These are phyloP conservation scores for Sedum album DNA, from an alignment of 164 flowering plant genomes.

Conservation along the genomic window DNA sequence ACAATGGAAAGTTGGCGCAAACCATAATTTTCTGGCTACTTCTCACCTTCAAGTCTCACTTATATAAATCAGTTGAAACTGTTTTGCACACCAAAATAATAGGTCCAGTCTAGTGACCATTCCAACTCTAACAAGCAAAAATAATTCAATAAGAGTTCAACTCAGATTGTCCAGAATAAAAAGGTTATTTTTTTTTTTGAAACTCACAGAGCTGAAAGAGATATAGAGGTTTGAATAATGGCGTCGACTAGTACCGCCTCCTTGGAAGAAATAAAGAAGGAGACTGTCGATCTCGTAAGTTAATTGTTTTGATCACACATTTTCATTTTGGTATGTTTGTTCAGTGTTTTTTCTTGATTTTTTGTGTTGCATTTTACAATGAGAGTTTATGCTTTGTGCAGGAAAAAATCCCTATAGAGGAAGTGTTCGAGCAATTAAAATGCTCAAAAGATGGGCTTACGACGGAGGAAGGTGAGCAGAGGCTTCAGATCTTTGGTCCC, in stretches of 20 bases:
- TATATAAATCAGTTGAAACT: slow-evolving; percentile 4
- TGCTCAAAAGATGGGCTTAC: slow-evolving; percentile 57
- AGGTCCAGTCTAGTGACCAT: not conserved
- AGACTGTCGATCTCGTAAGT: slow-evolving; percentile 46
- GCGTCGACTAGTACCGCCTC: slow-evolving; percentile 15
- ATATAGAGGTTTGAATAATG: not conserved
- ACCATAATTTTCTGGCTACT: slow-evolving; percentile 1
- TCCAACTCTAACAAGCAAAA: not conserved
- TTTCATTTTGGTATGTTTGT: not conserved
- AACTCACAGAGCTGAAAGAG: slow-evolving; percentile 1
- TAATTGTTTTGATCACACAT: not conserved
- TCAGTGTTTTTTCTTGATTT: not conserved
- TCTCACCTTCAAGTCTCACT: not conserved
- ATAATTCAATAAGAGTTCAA: not conserved
- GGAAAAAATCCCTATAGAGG: slow-evolving; percentile 66
- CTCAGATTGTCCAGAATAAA: not conserved
- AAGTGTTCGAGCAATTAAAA: slow-evolving; percentile 62
- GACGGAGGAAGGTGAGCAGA: slow-evolving; percentile 41
- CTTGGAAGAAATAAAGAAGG: slow-evolving; percentile 46
- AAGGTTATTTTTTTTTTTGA: not conserved
- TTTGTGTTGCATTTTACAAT: not conserved
- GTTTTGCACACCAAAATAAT: not conserved
- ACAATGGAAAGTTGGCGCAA: not conserved
- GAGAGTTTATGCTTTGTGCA: slow-evolving; percentile 11
- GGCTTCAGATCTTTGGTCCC: slow-evolving; percentile 65